Evolutionary conservation across 805 yeast genomes (phyloP), one percentile per base, ranked within the genome.

Genomic region (Kluyveromyces wickerhamii): DNA sequence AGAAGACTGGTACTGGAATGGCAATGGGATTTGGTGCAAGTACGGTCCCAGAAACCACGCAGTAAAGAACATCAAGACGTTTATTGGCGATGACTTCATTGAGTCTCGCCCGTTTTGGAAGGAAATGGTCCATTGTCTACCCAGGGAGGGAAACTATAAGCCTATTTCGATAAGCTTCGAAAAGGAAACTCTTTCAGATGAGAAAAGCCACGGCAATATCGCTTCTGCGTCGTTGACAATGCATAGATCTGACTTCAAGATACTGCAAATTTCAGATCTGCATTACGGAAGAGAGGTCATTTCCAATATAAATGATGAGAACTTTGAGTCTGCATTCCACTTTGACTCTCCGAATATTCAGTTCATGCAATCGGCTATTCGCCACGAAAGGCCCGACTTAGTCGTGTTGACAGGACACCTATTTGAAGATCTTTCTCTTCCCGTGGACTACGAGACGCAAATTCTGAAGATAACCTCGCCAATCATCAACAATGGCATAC

Each of bases 261-360:
- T 79, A 12, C 46, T 79, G 17, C 86, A 79, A 51, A 71, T 79
- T 5, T 77, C 84, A 2, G 87, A 79, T 49, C 56, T 78, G 32
- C 84, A 77, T 51, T 71, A 74, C 41, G 65, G 77, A 10, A 73
- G 82, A 1, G 77, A 75, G 44, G 66, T 73, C 0, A 62, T 51
- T n/a, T 75, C 77, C 7, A 47, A 48, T 7, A 15, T 30, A 1
- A 52, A 48, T 3, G 54, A 56, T 4, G 55, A 62, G 10, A 15
- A 14, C 6, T 13, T 19, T 5, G 33, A 15, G 4, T 21, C 23
- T 3, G 9, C 21, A 15, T 30, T 20, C 17, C 10, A 19, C 8
- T 30, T 14, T 9, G 33, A 30, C 15, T 21, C 7, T 18, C 42
- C 45, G 1, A 74, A 83, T 0, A 45, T 68, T 27, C 46, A 54